Evolutionary conservation across 2,329 filamentous ascomycete species (phyloP).

Genomic region (Westerdykella aurantiaca): DNA sequence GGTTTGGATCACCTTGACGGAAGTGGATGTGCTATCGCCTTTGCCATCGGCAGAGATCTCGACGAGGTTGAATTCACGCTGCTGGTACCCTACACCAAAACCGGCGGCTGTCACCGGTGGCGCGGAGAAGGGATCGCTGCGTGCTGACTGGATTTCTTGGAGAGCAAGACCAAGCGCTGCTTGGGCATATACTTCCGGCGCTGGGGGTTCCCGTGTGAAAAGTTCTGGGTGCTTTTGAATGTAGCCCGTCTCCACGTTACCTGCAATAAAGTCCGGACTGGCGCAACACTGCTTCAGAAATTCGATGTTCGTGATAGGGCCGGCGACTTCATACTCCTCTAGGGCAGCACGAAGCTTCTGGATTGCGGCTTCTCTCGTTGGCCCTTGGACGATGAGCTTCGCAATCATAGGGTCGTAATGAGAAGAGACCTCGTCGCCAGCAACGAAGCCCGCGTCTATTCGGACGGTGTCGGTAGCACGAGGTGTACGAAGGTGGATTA

Average conservation of each 20-base stretch:
- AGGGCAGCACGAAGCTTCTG: constrained; percentile 75
- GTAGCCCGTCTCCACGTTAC: constrained; percentile 91
- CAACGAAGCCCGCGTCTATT: constrained; percentile 87
- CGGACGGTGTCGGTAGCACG: constrained; percentile 64
- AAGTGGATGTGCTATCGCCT: constrained; percentile 34
- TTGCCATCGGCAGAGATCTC: constrained; percentile 43
- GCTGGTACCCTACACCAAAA: constrained; percentile 57
- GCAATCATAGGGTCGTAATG: constrained; percentile 99
- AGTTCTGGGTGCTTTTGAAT: constrained; percentile 86
- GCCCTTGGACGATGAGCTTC: constrained; percentile 87
- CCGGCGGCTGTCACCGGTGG: constrained; percentile 40
- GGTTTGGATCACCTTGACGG: constrained; percentile 50
- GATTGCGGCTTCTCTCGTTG: constrained; percentile 72
- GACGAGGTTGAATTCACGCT: constrained; percentile 55
- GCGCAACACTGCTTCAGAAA: constrained; percentile 86
- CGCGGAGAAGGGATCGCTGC: constrained; percentile 39
- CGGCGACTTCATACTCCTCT: constrained; percentile 85
- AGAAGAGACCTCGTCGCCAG: constrained; percentile 86
- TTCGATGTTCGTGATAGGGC: constrained; percentile 91
- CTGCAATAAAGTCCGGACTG: constrained; percentile 73
- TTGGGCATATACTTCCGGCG: constrained; percentile 75
- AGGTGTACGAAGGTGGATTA: constrained; percentile 77
- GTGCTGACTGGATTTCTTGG: constrained; percentile 31
- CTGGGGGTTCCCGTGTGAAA: constrained; percentile 58
- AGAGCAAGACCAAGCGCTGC: constrained; percentile 71